Evolutionary conservation across 2,329 filamentous ascomycete genomes (phyloP), one percentile per base, ranked within the genome.

Genomic region (Beauveria bassiana): DNA sequence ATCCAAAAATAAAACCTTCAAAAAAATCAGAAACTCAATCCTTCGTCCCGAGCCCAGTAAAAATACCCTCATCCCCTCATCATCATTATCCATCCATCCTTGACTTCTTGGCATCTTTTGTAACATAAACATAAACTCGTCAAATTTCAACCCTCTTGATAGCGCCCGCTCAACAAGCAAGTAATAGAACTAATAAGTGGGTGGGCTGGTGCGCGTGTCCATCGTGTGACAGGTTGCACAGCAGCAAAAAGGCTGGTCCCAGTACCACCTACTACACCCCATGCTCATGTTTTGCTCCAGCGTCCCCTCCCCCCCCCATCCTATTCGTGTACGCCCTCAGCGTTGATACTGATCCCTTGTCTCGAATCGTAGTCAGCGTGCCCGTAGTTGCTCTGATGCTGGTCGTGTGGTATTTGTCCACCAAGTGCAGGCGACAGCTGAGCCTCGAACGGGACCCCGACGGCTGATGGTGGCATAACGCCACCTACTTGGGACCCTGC

Each of bases 161-260:
- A 26, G 40, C 42, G 28, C 55, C 28, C 28, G 34, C n/a, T 28
- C 45, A 51, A 20, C 46, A 45, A 20, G 20, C 16, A 40, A 22
- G 26, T 42, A 9, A 53, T 26, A 40, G 12, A 52, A 18, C 24
- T 6, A 52, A 20, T 24, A 16, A 55, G 38, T 28, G n/a, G 55
- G 12, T 51, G 20, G 24, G 56, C 31, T 51, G 45, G 46, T 50
- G 46, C 24, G 56, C 45, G 56, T 59, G 53, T 55, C 47, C 34
- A 59, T 51, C 46, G 24, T 59, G 56, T 59, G 34, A 20, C 56
- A 59, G 38, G 56, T 59, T 28, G 34, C 47, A 59, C 56, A 6
- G 24, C 47, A 58, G 55, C 31, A 12, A 28, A 31, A 42, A 8
- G 24, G 28, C 45, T 49, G n/a, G 26, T 49, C 54, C 4, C 28